phyloP scores from a whole-genome alignment of 78 protist species.

The Dictyostelium purpureum region DNA sequence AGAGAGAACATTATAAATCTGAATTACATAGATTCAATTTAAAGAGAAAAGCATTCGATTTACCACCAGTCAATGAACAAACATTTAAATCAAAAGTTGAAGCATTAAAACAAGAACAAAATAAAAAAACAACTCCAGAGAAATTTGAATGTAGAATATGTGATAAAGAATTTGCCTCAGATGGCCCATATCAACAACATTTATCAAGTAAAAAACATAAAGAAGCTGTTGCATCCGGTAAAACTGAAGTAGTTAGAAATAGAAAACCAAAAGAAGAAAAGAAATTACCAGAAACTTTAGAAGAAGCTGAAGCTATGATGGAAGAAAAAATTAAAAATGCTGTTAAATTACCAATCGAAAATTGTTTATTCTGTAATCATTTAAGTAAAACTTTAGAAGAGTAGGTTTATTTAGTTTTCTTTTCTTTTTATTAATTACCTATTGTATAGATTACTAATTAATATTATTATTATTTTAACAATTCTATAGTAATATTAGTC shows the following conservation, averaged over 20 bases:
- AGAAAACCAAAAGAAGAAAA: conserved; percentile 45
- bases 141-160: conserved; percentile 64
- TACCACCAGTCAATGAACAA: conserved; percentile 77
- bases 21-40: conserved; percentile 91
- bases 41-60: conserved; percentile 88
- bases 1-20: conserved; percentile 85
- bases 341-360: conserved; percentile 61
- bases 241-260: conserved; percentile 38
- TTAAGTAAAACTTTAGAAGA: conserved; percentile 18
- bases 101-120: conserved; percentile 39
- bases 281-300: conserved; percentile 55
- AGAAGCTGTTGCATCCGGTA: conserved; percentile 67
- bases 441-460: neutral
- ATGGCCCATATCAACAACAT: conserved; percentile 71
- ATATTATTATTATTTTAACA: neutral
- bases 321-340: conserved; percentile 75
- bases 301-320: conserved; percentile 48
- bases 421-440: neutral
- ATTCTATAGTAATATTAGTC: conserved; percentile 61
- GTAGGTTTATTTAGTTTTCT: neutral
- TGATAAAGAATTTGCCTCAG: conserved; percentile 41
- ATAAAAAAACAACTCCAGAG: neutral
- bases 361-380: conserved; percentile 84
- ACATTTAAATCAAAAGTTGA: conserved; percentile 60
- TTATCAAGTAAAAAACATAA: conserved; percentile 86